Evolutionary conservation across 768 basidiomycete species (phyloP), one percentile per base, ranked within the genome.

Genomic region (Lenzites betulinus): DNA sequence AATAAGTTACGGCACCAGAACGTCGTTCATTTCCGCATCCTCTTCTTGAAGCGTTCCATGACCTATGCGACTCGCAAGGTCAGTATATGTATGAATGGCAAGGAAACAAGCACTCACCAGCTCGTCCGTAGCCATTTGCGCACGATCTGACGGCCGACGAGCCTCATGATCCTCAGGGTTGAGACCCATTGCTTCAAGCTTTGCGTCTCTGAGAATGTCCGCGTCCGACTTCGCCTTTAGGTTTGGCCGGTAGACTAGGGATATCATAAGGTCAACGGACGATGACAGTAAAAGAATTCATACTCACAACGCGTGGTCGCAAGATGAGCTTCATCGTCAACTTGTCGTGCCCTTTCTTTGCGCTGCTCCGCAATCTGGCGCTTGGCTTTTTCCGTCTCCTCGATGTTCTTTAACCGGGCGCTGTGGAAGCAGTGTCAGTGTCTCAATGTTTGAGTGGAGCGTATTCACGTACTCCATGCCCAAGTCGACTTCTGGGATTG

Each of bases 1-100:
- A 50, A 44, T 42, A 54, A 49, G 9, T 58, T 49, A 53, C 26
- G 22, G 22, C 13, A 28, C 18, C 20, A 15, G 3, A 36, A 33
- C 28, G 30, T 9, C 11, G 13, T 12, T 58, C 42, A 92, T 71
- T 88, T 90, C 41, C 89, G 84, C 91, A 94, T 93, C 59, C 95
- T 80, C 77, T 98, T 97, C 82, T 96, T 98, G 81, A 98, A 98
- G 33, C 96, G 86, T 74, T 96, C 94, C 92, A 95, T 92, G 54
- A 92, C 92, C 90, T 93, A 64, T 12, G n/a, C 11, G 38, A 46
- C 22, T 48, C 43, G 56, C 61, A 22, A 59, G 41, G 44, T 35
- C 44, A 15, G 26, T 22, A 16, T 25, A 54, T 33, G 16, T 26
- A 23, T 30, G 25, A 26, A 42, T 38, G 22, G 0, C 18, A 22